These are phyloP conservation scores for Coniosporium tulheliwenetii DNA, from an alignment of 2,329 filamentous ascomycete species.

Conservation along the genomic window DNA sequence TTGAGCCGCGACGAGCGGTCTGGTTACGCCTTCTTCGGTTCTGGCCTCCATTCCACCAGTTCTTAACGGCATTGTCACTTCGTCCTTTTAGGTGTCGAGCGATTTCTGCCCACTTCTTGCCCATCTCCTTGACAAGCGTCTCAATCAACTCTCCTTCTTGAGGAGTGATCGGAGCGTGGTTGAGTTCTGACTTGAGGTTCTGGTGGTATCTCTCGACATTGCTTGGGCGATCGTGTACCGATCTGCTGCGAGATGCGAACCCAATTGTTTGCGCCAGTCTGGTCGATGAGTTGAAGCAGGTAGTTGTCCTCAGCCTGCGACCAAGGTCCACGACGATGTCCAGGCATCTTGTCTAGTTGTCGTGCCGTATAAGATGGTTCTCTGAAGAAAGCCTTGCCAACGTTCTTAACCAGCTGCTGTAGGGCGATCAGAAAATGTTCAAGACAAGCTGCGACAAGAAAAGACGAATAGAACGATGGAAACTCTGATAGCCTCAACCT, in stretches of 20 bases:
- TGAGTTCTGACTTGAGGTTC: conserved; percentile 74
- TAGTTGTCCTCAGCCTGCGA: conserved; percentile 59
- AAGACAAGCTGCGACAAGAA: too few species aligned
- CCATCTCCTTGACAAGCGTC: conserved; percentile 58
- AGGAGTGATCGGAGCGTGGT: conserved; percentile 62
- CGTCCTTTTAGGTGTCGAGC: conserved; percentile 66
- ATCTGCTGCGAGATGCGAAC: conserved; percentile 68
- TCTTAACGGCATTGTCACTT: conserved; percentile 93
- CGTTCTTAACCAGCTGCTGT: too few species aligned
- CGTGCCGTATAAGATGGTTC: too few species aligned
- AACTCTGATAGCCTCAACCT: too few species aligned
- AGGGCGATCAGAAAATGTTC: too few species aligned
- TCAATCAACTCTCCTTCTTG: conserved; percentile 64
- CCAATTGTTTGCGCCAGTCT: conserved; percentile 74
- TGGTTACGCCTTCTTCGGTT: conserved; percentile 47
- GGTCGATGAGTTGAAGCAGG: conserved; percentile 54
- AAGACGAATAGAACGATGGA: too few species aligned
- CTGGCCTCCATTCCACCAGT: conserved; percentile 93
- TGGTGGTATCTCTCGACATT: conserved; percentile 91
- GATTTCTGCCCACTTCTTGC: conserved; percentile 88
- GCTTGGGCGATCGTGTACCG: conserved; percentile 70
- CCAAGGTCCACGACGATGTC: conserved; percentile 68
- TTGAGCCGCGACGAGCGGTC: conserved; percentile 14
- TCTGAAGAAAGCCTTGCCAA: too few species aligned
- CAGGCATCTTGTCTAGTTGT: conserved; percentile 20